Evolutionary conservation across 129 eudicot species (phyloP).

Genomic region (Glebionis coronaria): DNA sequence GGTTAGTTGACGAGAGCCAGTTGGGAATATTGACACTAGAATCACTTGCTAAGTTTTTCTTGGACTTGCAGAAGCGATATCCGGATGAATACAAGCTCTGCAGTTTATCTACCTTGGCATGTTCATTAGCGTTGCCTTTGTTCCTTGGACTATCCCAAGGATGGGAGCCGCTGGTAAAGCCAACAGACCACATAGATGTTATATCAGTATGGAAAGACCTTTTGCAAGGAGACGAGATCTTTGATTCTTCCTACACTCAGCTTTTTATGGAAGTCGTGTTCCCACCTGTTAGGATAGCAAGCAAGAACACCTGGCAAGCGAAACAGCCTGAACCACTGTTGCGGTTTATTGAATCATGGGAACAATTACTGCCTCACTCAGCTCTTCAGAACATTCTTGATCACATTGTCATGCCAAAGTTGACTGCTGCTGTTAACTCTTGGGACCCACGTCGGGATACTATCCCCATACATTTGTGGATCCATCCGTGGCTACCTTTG

Average conservation of each 20-base stretch:
- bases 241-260: slow-evolving; percentile 31
- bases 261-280: slow-evolving; percentile 73
- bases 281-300: slow-evolving; percentile 65
- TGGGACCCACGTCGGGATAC: slow-evolving; percentile 92
- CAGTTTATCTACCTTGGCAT: slow-evolving; percentile 51
- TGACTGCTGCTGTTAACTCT: slow-evolving; percentile 60
- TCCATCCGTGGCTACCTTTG: slow-evolving; percentile 87
- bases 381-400: slow-evolving; percentile 69
- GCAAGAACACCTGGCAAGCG: slow-evolving; percentile 80
- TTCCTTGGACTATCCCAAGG: too few relatives aligned
- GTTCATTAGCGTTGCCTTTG: slow-evolving; percentile 34
- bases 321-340: slow-evolving; percentile 81
- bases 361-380: slow-evolving; percentile 53
- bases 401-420: slow-evolving; percentile 60
- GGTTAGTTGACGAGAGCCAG: slow-evolving; percentile 22
- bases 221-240: slow-evolving; percentile 53
- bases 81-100: slow-evolving; percentile 47
- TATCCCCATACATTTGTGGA: slow-evolving; percentile 79
- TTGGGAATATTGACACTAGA: slow-evolving; percentile 49
- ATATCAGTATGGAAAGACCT: slow-evolving; percentile 54
- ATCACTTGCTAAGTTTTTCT: slow-evolving; percentile 46
- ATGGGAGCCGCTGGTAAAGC: too few relatives aligned
- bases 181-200: slow-evolving; percentile 12
- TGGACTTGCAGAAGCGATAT: slow-evolving; percentile 42
- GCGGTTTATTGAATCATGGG: slow-evolving; percentile 71